Percentiles rank a stretch among this genome's conserved stretches.
Evolutionary conservation across 768 basidiomycete genomes (phyloP).

Genomic region (Termitomyces sp.): DNA sequence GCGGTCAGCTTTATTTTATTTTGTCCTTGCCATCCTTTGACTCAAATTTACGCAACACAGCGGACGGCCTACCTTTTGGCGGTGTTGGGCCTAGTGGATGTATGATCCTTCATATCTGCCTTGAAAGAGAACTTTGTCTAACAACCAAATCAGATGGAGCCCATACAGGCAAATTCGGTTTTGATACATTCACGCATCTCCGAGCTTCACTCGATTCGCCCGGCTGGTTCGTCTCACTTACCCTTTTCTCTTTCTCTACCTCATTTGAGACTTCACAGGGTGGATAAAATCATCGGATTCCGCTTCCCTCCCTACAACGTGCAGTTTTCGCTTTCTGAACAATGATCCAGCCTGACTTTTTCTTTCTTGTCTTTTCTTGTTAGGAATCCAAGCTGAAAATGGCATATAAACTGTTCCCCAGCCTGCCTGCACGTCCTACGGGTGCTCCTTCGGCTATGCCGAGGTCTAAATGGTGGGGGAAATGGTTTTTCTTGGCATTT

Average conservation of each 20-base stretch:
- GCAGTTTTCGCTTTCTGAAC: constrained; percentile 6
- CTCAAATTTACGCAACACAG: constrained; percentile 4
- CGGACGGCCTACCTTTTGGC: constrained; percentile 22
- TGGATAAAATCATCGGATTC: constrained; percentile 42
- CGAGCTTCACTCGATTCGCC: constrained; percentile 59
- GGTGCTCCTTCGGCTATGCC: constrained; percentile 28
- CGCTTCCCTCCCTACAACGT: constrained; percentile 62
- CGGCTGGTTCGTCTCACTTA: constrained; percentile 35
- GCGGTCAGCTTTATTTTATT: constrained; percentile 31
- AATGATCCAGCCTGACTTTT: background rate
- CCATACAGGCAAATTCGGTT: constrained; percentile 69
- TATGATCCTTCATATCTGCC: constrained; percentile 25
- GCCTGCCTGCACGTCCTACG: constrained; percentile 39
- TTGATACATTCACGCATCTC: constrained; percentile 75
- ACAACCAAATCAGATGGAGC: constrained; percentile 41
- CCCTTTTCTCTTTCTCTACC: constrained; percentile 12
- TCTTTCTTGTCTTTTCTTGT: background rate
- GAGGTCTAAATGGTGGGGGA: constrained; percentile 29
- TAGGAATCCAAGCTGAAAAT: constrained; percentile 29
- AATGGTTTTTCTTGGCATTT: constrained; percentile 46
- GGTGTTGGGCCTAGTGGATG: constrained; percentile 42
- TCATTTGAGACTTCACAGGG: constrained; percentile 23
- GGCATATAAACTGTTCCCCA: constrained; percentile 19
- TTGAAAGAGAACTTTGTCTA: background rate
- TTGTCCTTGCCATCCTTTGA: background rate